Base-by-base conservation (phyloP, 768 basidiomycete genomes). In the Pisolithus sp. region DNA sequence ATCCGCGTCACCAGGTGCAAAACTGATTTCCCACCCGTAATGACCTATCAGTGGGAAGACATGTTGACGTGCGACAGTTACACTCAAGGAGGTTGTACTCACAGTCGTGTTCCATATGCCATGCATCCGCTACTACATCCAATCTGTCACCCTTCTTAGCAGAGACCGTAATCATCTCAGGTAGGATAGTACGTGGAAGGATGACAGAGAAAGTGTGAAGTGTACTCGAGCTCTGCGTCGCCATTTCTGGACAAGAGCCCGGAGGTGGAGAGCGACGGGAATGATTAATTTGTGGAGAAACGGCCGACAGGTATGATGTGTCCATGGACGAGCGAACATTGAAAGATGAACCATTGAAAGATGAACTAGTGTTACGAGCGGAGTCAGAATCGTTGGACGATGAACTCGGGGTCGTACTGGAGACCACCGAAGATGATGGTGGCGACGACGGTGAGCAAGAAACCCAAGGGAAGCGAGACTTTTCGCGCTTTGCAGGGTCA, bases 121-220 rank as follows among this genome's bases (percentile, higher is more conserved):
- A 83, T 41, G 79, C 79, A 61, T 83, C 80, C 20, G 81, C 82
- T 21, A 82, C 73, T 15, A 83, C 73, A 50, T 73, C 71, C 49
- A 83, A 62, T 57, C 72, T 76, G 61, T 81, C 78, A 5, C 80
- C 82, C 58, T 75, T 77, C 62, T 80, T 80, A 40, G 77, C 81
- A 31, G 74, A 75, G 45, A 83, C 75, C 4, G 81, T 83, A 24
- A 83, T 79, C 82, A 83, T 83, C 60, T 83, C 82, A 13, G 79
- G 74, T 56, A 73, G 65, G 42, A 77, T 75, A 9, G 68, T 67
- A 45, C 66, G 59, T 8, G 80, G 80, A 12, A 83, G 74, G 40
- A 64, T 65, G 13, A 81, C 76, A 26, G 68, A 68, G n/a, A 82
- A 63, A 4, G 66, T 73, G 62, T 83, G 73, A 53, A 60, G 67